phyloP scores from a whole-genome alignment of 257 asterid genomes.

The Solanum ossicruentum region DNA sequence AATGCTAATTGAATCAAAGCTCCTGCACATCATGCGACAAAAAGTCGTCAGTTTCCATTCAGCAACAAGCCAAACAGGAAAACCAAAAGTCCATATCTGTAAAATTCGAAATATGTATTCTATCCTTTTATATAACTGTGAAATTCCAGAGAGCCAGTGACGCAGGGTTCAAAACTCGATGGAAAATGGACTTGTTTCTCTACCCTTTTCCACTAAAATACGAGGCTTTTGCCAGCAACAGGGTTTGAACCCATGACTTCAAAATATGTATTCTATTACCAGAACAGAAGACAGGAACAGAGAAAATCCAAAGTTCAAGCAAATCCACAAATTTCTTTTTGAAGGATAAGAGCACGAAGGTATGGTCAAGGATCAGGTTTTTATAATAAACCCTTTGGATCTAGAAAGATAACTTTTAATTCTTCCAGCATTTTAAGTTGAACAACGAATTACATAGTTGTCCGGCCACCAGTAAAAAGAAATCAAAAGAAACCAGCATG shows the following conservation, averaged over 20 bases:
- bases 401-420: neutral
- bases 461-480: neutral
- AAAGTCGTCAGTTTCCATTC: neutral
- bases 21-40: slow-evolving; percentile 32
- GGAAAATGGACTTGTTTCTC: neutral
- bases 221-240: neutral
- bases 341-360: neutral
- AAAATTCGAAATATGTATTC: neutral
- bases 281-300: neutral
- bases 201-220: neutral
- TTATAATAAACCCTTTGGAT: neutral
- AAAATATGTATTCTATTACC: neutral
- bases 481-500: neutral
- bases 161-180: neutral
- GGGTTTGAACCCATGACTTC: neutral
- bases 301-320: neutral
- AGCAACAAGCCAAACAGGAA: neutral
- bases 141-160: neutral
- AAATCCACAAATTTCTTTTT: neutral
- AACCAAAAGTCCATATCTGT: neutral
- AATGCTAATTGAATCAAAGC: slow-evolving; percentile 56
- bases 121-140: neutral
- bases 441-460: neutral
- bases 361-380: neutral
- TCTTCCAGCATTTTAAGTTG: neutral